Conservation (phyloP, 805 yeast species). For the Metschnikowia proteae region DNA sequence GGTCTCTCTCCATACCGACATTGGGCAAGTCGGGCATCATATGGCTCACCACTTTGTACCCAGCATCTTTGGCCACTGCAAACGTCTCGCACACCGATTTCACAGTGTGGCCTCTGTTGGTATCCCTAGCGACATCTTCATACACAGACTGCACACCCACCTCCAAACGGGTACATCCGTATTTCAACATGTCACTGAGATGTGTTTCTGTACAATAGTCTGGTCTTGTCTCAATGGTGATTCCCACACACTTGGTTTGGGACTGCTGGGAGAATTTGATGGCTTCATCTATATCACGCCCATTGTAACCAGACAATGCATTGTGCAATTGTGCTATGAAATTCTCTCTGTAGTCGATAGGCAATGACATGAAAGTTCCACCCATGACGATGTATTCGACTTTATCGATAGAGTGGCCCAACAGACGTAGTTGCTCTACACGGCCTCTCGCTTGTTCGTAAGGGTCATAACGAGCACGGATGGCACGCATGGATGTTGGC, state of each 20-base stretch:
- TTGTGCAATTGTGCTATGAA: constrained; percentile 90
- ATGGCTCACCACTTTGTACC: constrained; percentile 95
- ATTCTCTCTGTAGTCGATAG: constrained; percentile 81
- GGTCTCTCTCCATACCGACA: constrained; percentile 97
- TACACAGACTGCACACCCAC: constrained; percentile 96
- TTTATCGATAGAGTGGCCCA: constrained; percentile 95
- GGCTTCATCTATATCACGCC: constrained; percentile 85
- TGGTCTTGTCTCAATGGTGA: constrained; percentile 96
- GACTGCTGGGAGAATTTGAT: constrained; percentile 89
- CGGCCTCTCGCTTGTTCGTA: constrained; percentile 98
- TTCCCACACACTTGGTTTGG: constrained; percentile 95
- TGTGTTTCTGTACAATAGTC: constrained; percentile 97
- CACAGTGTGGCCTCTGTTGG: constrained; percentile 97
- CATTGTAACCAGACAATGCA: constrained; percentile 90
- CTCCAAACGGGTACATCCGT: constrained; percentile 95
- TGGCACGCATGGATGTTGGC: constrained; percentile 99
- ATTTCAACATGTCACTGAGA: constrained; percentile 88
- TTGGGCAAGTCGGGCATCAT: constrained; percentile 99
- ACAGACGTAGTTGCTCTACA: constrained; percentile 88
- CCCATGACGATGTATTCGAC: constrained; percentile 99
- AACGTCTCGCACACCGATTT: constrained; percentile 94
- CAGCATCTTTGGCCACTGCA: constrained; percentile 95
- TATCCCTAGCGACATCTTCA: constrained; percentile 97
- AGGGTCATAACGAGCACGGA: constrained; percentile 96
- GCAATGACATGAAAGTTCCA: constrained; percentile 96